Conservation (phyloP, 176 grass and related monocot genomes). For the Eleusine indica region DNA sequence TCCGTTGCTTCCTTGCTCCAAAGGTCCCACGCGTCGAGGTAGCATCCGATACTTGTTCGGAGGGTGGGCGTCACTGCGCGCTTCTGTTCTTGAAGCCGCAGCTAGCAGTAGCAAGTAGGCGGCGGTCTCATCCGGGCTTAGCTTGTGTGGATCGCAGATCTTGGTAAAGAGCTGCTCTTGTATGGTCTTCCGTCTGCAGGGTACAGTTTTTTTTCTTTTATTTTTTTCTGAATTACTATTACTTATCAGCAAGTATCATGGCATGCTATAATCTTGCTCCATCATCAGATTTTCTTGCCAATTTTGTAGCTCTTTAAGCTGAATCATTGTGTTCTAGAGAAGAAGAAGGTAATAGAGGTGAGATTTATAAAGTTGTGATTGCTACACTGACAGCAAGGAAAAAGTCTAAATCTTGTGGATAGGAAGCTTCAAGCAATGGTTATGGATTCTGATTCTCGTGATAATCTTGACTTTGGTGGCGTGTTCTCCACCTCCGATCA, state of each 20-base stretch:
- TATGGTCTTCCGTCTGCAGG: not conserved
- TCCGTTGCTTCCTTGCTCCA: slow-evolving; percentile 14
- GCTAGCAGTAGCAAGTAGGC: not conserved
- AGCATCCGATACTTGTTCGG: not conserved
- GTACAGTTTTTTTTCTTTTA: not conserved
- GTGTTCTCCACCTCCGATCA: slow-evolving; percentile 11
- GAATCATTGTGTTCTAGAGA: not conserved
- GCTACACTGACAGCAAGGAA: not conserved
- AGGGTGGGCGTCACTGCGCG: not conserved
- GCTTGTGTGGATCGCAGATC: not conserved
- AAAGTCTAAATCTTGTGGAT: not conserved
- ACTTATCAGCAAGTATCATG: not conserved
- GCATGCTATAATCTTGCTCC: not conserved
- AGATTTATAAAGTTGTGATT: not conserved
- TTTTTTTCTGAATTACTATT: not conserved
- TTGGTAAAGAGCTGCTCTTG: not conserved
- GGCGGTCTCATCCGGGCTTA: not conserved
- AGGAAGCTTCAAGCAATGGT: not conserved
- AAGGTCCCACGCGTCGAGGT: not conserved
- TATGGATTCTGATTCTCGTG: slow-evolving; percentile 22
- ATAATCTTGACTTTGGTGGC: slow-evolving; percentile 32
- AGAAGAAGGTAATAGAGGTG: not conserved
- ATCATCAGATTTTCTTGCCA: not conserved
- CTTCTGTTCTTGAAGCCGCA: not conserved
- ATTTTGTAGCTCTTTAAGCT: not conserved